Conservation (phyloP, 1,139 yeast genomes). For the Geotrichum macrosporum region DNA sequence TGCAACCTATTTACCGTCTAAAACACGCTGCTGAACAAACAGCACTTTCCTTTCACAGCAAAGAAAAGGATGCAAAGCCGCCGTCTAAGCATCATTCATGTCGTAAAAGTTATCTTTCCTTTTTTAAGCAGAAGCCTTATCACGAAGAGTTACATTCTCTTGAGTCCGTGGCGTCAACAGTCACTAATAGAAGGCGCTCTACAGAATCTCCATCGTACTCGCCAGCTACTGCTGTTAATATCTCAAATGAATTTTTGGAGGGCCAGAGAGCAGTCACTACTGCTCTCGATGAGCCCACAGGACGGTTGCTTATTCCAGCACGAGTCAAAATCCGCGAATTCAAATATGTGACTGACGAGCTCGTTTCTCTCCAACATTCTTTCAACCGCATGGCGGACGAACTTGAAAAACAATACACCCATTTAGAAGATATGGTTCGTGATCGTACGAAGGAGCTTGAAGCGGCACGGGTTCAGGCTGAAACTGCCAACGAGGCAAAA, state of each 20-base stretch:
- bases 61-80: background rate
- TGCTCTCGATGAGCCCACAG: constrained; percentile 42
- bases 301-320: constrained; percentile 15
- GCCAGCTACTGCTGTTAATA: background rate
- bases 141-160: background rate
- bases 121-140: background rate
- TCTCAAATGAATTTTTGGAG: constrained; percentile 3
- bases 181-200: background rate
- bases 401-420: constrained; percentile 73
- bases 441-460: constrained; percentile 84
- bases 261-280: constrained; percentile 39
- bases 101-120: background rate
- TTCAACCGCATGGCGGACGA: constrained; percentile 90
- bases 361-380: constrained; percentile 80
- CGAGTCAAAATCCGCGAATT: constrained; percentile 16
- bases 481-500: constrained; percentile 90
- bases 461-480: constrained; percentile 84
- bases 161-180: background rate
- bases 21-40: constrained; percentile 77
- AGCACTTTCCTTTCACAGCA: constrained; percentile 27
- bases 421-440: constrained; percentile 84
- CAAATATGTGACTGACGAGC: constrained; percentile 71
- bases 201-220: background rate
- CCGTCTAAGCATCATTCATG: background rate
- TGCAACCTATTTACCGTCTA: constrained; percentile 73